Evolutionary conservation across 148 eudicot genomes (phyloP).

Genomic region (Rhododendron ovatum): DNA sequence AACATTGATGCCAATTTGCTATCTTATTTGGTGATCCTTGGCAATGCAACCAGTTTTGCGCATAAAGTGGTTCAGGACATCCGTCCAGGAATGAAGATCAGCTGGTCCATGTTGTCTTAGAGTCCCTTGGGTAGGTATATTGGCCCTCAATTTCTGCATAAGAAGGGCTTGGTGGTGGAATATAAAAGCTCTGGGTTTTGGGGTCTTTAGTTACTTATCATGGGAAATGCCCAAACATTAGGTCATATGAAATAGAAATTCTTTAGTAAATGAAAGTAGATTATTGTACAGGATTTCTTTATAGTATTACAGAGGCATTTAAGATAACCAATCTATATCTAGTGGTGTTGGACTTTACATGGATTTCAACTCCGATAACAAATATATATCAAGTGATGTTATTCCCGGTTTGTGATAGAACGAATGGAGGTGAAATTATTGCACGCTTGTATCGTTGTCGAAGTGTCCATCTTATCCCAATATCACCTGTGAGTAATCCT

Average conservation of each 20-base stretch:
- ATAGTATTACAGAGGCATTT: background rate
- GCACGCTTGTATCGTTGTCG: background rate
- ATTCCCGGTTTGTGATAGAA: background rate
- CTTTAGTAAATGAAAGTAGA: background rate
- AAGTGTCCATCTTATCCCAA: background rate
- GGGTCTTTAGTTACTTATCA: slow-evolving; percentile 25
- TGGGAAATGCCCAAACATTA: slow-evolving; percentile 9
- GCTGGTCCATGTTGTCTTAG: background rate
- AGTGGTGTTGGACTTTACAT: background rate
- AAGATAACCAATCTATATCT: background rate
- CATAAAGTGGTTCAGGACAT: background rate
- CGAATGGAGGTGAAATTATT: background rate
- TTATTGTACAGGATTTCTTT: background rate
- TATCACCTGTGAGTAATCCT: background rate
- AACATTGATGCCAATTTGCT: background rate
- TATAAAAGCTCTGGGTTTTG: background rate
- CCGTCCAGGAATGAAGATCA: background rate
- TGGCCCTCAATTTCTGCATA: background rate
- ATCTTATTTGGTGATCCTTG: background rate
- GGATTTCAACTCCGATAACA: background rate
- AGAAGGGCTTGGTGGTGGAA: background rate
- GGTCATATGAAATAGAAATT: background rate
- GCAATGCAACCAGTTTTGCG: background rate
- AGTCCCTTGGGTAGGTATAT: background rate
- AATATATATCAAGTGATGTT: background rate